Conservation (phyloP, 225 moss, liverwort and hornwort species). For the Polytrichum formosum region DNA sequence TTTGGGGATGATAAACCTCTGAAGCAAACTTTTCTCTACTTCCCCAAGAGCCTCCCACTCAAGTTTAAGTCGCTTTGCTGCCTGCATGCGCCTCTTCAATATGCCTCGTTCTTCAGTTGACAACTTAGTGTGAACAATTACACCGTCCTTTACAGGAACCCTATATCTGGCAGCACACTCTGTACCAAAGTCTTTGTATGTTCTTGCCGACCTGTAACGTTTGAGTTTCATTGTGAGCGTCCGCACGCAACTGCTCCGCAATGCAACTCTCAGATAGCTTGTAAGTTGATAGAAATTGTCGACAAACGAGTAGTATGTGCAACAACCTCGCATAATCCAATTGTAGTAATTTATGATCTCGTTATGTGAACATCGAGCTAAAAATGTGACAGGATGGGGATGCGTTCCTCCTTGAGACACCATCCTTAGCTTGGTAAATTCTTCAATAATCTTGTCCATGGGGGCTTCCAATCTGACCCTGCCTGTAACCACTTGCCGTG, state of each 20-base stretch:
- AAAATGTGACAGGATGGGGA: slow-evolving; percentile 48
- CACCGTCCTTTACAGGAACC: slow-evolving; percentile 39
- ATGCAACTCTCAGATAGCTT: slow-evolving; percentile 47
- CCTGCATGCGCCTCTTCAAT: slow-evolving; percentile 28
- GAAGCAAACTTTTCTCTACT: slow-evolving; percentile 40
- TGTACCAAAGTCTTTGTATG: slow-evolving; percentile 50
- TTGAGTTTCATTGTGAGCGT: slow-evolving; percentile 64
- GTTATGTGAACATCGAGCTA: slow-evolving; percentile 54
- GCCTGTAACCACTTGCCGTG: slow-evolving; percentile 10
- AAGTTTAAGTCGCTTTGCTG: slow-evolving; percentile 25
- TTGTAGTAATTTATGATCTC: slow-evolving; percentile 53
- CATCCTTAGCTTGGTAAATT: slow-evolving; percentile 46
- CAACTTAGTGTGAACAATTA: slow-evolving; percentile 20
- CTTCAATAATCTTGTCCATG: slow-evolving; percentile 40
- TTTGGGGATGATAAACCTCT: slow-evolving; percentile 41
- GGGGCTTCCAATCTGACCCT: slow-evolving; percentile 49
- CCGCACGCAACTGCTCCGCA: slow-evolving; percentile 58
- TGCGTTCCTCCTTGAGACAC: slow-evolving; percentile 36
- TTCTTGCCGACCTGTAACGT: slow-evolving; percentile 49
- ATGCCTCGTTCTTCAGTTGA: slow-evolving; percentile 29
- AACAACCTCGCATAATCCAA: slow-evolving; percentile 62
- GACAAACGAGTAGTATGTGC: slow-evolving; percentile 55
- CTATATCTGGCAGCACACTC: slow-evolving; percentile 59
- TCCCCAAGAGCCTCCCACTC: slow-evolving; percentile 40
- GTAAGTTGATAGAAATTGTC: slow-evolving; percentile 57